Evolutionary conservation across 164 flowering plant genomes (phyloP), one percentile per base, ranked within the genome.

Genomic region (Protea cynaroides): DNA sequence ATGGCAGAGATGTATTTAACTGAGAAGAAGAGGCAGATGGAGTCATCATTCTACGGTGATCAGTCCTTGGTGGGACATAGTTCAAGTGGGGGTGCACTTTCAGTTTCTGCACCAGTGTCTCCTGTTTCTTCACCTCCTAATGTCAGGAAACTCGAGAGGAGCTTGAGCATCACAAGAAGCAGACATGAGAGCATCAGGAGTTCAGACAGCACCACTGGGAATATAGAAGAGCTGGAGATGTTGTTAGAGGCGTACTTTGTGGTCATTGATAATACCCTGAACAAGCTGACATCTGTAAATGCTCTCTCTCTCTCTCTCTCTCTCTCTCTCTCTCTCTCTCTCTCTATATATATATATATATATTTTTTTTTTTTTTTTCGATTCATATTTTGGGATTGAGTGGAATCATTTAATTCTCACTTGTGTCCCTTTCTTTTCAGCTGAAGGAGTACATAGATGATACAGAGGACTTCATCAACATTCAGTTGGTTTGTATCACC

Each of bases 141-240:
- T n/a, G 34, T 61, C 15, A 75, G 84, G 56, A 88, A 56, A 73
- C 96, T 88, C 14, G 99, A 91, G 78, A 89, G 86, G 75, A 80
- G 79, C 79, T 72, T 83, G 66, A 94, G 99, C 75, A 75, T 82
- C 25, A 74, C 89, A 25, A 84, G 93, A 71, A 90, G 96, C 76
- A 76, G 97, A 36, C 95, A 85, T 72, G 97, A 86, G 51, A 94
- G 97, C 71, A 71, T 75, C 78, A 86, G 72, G 75, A 88, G 96
- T 74, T 66, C 88, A 7, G 92, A 85, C 40, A 86, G 90, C 71
- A 66, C 70, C 18, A 74, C 78, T 2, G 90, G 83, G 34, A 84
- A 74, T 59, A 84, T 89, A 61, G 96, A 88, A 64, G 96, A 94
- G 75, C 78, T 94, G 53, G 97, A 91, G 76, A 91, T 94, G 99